These are phyloP conservation scores for Metschnikowia shivogae DNA, from an alignment of 805 yeast species.

Conservation along the genomic window DNA sequence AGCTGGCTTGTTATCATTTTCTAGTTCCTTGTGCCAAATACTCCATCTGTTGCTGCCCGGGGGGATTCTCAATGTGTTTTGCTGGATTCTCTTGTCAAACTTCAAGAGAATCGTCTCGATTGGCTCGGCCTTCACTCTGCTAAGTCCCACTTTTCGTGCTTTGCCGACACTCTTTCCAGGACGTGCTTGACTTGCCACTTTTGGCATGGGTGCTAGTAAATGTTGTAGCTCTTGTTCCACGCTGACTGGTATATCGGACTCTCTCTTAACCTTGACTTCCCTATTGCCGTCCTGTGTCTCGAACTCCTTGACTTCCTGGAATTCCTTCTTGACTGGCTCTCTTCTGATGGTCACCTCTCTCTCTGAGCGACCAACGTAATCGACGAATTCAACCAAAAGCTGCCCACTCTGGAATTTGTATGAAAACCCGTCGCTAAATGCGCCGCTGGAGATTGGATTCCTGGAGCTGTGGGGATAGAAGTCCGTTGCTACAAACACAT, in stretches of 20 bases:
- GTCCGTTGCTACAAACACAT: conserved; percentile 32
- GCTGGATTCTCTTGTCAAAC: not conserved
- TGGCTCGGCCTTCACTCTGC: too few species aligned
- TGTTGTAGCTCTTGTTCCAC: too few species aligned
- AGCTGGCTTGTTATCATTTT: not conserved
- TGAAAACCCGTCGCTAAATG: conserved; percentile 20
- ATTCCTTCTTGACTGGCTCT: conserved; percentile 1
- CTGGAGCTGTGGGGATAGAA: conserved; percentile 23
- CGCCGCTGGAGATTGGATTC: conserved; percentile 17
- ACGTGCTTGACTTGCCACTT: too few species aligned
- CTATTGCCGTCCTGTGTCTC: too few species aligned
- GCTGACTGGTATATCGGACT: too few species aligned
- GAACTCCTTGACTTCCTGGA: not conserved
- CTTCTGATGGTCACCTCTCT: conserved; percentile 28
- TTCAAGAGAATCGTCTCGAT: conserved; percentile 5
- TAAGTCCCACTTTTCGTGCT: too few species aligned
- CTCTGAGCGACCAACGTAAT: conserved; percentile 28
- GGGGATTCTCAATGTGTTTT: conserved; percentile 3
- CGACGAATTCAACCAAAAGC: conserved; percentile 29
- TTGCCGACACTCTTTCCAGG: too few species aligned
- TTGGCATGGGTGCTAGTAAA: too few species aligned
- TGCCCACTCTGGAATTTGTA: conserved; percentile 25
- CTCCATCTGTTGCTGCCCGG: conserved; percentile 12
- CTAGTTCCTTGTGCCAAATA: conserved; percentile 1
- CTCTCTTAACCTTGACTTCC: too few species aligned